These are phyloP conservation scores for Globisporangium paroecandrum DNA, from an alignment of 352 stramenopile species.

Conservation along the genomic window DNA sequence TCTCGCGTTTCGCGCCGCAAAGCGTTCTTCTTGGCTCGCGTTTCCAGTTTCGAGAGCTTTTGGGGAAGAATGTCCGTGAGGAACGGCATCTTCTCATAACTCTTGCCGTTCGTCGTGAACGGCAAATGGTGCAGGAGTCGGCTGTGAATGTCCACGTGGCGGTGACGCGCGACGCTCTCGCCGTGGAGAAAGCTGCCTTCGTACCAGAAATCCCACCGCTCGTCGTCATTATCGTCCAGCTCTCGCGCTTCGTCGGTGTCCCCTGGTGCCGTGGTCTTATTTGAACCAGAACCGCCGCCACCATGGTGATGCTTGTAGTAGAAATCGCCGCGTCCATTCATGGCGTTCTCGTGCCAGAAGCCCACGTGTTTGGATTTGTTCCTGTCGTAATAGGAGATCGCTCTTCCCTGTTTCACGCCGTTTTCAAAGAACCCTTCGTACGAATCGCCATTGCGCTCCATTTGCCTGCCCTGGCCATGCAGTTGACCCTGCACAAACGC, in stretches of 20 bases:
- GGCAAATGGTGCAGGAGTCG: slow-evolving; percentile 24
- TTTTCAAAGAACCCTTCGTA: slow-evolving; percentile 65
- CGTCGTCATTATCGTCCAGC: slow-evolving; percentile 1
- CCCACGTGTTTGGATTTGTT: slow-evolving; percentile 44
- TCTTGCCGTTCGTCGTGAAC: slow-evolving; percentile 74
- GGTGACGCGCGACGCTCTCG: slow-evolving; percentile 53
- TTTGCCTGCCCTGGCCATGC: slow-evolving; percentile 36
- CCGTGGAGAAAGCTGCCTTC: slow-evolving; percentile 68
- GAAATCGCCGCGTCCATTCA: slow-evolving; percentile 59
- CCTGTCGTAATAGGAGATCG: slow-evolving; percentile 33
- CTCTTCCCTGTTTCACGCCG: slow-evolving; percentile 43
- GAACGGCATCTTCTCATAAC: slow-evolving; percentile 54
- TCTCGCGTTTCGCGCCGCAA: slow-evolving; percentile 39
- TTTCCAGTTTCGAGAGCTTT: slow-evolving; percentile 35
- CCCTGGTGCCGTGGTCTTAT: not conserved
- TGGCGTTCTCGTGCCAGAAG: slow-evolving; percentile 65
- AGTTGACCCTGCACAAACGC: slow-evolving; percentile 43
- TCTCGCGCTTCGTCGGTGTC: not conserved
- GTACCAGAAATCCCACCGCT: slow-evolving; percentile 64
- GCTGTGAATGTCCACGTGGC: slow-evolving; percentile 47
- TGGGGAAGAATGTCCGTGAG: slow-evolving; percentile 35
- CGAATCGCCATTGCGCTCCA: slow-evolving; percentile 42
- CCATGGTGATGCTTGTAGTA: slow-evolving; percentile 24
- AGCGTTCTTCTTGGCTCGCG: slow-evolving; percentile 33
- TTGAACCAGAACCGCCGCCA: not conserved